phyloP scores from a whole-genome alignment of 1,139 yeast species.

The Candida neerlandica region DNA sequence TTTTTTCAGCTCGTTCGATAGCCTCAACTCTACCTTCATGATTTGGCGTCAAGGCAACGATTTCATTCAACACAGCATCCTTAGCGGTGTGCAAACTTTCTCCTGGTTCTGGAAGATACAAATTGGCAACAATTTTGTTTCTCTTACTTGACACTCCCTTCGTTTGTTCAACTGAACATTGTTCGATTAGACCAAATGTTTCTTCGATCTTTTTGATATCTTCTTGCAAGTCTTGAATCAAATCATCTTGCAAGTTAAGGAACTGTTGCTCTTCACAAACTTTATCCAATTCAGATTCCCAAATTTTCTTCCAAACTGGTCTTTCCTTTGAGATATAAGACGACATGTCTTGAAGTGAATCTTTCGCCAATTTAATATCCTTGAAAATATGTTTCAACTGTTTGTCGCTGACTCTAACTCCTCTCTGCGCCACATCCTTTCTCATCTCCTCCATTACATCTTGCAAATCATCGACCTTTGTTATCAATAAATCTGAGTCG shows the following conservation, averaged over 20 bases:
- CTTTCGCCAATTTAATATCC: conserved; percentile 63
- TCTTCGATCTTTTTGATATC: conserved; percentile 81
- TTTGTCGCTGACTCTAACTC: conserved; percentile 77
- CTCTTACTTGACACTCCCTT: conserved; percentile 37
- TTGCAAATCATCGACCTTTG: conserved; percentile 87
- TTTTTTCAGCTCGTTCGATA: conserved; percentile 79
- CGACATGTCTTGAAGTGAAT: conserved; percentile 55
- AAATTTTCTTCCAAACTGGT: conserved; percentile 84
- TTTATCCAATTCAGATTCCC: conserved; percentile 89
- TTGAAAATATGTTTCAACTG: conserved; percentile 68
- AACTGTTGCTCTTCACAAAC: conserved; percentile 95
- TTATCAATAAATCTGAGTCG: conserved; percentile 73
- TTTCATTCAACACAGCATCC: conserved; percentile 81
- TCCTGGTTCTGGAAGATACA: conserved; percentile 65
- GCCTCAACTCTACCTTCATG: conserved; percentile 88
- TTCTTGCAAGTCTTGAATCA: conserved; percentile 75
- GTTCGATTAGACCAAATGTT: conserved; percentile 77
- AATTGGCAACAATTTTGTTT: conserved; percentile 41
- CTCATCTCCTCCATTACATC: conserved; percentile 89
- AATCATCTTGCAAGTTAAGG: conserved; percentile 84
- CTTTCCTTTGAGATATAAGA: conserved; percentile 68
- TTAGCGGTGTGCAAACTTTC: conserved; percentile 64
- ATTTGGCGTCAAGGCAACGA: conserved; percentile 75
- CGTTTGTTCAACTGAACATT: conserved; percentile 78
- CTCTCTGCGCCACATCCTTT: conserved; percentile 90